Base-by-base conservation (phyloP, 2,329 filamentous ascomycete genomes). In the Fusarium subtropicale region DNA sequence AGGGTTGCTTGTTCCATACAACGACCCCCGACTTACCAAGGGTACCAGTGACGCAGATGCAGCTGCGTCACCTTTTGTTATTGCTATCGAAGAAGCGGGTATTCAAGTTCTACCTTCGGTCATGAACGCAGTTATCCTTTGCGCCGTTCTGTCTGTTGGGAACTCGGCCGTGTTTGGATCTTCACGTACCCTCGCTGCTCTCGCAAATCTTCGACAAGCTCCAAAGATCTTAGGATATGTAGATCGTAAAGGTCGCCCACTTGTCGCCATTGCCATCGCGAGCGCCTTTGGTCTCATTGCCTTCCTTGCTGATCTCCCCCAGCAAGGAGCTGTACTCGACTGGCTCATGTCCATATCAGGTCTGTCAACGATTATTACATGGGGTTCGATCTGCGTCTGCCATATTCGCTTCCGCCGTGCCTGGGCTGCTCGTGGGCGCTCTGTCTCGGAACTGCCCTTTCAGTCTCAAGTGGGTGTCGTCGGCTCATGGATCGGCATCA, bases 51-150 rank as follows among this genome's bases (percentile, higher is more conserved):
- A 83, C n/a, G 87, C 86, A 50, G 88, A 94, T 76, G 88, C 90
- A 44, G 88, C 89, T 28, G 91, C 93, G 2, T 97, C 93, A 4
- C 95, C 95, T 3, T 97, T 97, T 78, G 94, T 97, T 73, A 97
- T 97, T 74, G 93, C 94, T 66, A 97, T 97, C 72, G 84, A 91
- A 71, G 91, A 94, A 67, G 93, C 94, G 2, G 91, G 92, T 11
- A 97, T 97, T 73, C 81, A 87, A 42, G 90, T 91, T 3, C 86
- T 97, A 4, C 93, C 93, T 3, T 94, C 92, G 0, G 87, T 97
- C 56, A 97, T 97, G 91, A 97, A 98, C 79, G 90, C 89, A n/a
- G 93, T 97, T 64, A 97, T 97, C 77, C 89, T 97, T 76, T 89
- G 97, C 66, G 91, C 94, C 22, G 94, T 97, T 24, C 83, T 97